Base-by-base conservation (phyloP, 345 rosid species). In the Arabis hirsuta region DNA sequence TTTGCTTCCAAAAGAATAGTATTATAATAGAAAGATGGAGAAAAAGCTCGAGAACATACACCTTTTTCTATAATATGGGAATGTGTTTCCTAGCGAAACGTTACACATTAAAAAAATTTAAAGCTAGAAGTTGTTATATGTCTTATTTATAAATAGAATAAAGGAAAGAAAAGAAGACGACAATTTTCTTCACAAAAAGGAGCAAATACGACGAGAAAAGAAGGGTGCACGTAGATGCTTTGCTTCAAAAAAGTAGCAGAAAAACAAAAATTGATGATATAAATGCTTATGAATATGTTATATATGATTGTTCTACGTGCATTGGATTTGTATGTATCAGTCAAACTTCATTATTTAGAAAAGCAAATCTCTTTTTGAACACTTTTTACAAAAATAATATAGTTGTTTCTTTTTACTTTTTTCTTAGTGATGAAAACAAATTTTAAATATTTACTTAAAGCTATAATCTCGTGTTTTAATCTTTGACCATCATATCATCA, bases 401-500 rank as follows among this genome's bases (percentile, higher is more conserved):
- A 38, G 12, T 47, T 56, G 38, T 67, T 67, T 41, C 54, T 32
- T 31, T 41, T 58, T 29, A 51, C 34, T 6, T 59, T 73, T 62
- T 16, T 32, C 52, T 32, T 11, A 14, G 60, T 51, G 73, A 67
- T 51, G 73, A 67, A 9, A 59, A 27, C 5, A 56, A 13, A 4
- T 9, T 26, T 0, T 46, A 39, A 20, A n/a, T 44, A 16, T 27
- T 16, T 16, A 46, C 6, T 16, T 58, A 58, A 66, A 67, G 62
- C 44, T 59, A 16, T 27, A 74, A 60, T 67, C 4, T 67, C 12
- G 12, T 59, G 39, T 24, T 41, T 60, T 61, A 68, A 75, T 55
- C 59, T 62, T 69, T 76, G 70, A 76, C 74, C 79, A 75, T 75
- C 73, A 45, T 36, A 34, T 76, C 79, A 76, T 16, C 64, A 75